Evolutionary conservation across 2,329 filamentous ascomycete genomes (phyloP), one percentile per base, ranked within the genome.

Genomic region (Ascochyta lentis): DNA sequence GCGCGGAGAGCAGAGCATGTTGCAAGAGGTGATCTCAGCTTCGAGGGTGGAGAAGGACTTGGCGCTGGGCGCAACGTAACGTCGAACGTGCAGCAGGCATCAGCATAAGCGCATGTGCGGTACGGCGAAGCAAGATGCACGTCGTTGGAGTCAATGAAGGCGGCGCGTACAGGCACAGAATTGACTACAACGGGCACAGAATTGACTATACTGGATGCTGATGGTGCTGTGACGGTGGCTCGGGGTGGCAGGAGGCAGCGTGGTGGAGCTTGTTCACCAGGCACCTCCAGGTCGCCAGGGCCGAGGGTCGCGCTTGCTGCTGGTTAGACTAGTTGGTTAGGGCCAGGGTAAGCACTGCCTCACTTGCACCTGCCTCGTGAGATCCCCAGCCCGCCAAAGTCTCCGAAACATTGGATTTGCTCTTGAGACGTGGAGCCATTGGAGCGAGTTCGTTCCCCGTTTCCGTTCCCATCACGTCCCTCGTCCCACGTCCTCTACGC

Each of bases 331-430:
- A 34, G 29, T 31, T 12, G 5, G 29, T 31, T 13, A 31, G 29
- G 41, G 39, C 42, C 43, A 37, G 50, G 52, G 58, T 56, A 45
- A 41, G 54, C 60, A 61, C 60, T 61, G 60, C 60, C 58, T 61
- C 60, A 58, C 60, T 46, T 24, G 40, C 29, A 27, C 56, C 43
- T 45, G 42, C 39, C 41, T 51, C 50, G 37, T 33, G 27, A 56
- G 52, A 44, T 39, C 31, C 56, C 35, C 56, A 58, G 58, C 56
- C 54, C 46, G 47, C 39, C 45, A 59, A 49, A 56, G n/a, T 57
- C 44, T 45, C 43, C 60, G 55, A 49, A 58, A 53, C 49, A 45
- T 49, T 33, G 54, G 41, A 40, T 38, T 34, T 34, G 45, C 44
- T 53, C 40, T 46, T 46, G 49, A 57, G 48, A 46, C 54, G 45